phyloP scores from a whole-genome alignment of 805 yeast genomes.

The Saccharomyces paradoxus region DNA sequence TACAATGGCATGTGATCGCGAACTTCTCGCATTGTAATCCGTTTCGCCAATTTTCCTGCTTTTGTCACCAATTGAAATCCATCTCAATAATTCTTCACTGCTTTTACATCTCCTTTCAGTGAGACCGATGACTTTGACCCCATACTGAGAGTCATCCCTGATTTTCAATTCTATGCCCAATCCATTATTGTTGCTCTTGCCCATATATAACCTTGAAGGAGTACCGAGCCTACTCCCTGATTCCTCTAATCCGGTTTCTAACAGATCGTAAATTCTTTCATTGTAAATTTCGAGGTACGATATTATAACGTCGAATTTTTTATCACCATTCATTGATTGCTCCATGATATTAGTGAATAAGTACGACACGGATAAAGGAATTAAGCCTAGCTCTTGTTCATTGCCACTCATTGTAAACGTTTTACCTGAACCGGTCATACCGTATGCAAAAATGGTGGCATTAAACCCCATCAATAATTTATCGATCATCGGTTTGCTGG shows the following conservation, averaged over 20 bases:
- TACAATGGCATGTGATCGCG: conserved; percentile 87
- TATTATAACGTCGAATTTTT: conserved; percentile 42
- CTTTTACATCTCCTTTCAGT: conserved; percentile 49
- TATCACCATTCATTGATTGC: conserved; percentile 12
- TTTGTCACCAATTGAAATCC: conserved; percentile 62
- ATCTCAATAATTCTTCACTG: conserved; percentile 50
- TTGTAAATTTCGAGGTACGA: conserved; percentile 84
- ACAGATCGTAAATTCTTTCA: conserved; percentile 74
- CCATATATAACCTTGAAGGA: conserved; percentile 9
- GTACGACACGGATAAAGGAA: conserved; percentile 51
- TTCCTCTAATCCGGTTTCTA: conserved; percentile 30
- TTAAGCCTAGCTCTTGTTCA: conserved; percentile 56
- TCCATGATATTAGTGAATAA: conserved; percentile 39
- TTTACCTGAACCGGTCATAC: conserved; percentile 92
- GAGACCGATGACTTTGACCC: conserved; percentile 70
- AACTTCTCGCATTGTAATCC: conserved; percentile 78
- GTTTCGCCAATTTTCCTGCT: conserved; percentile 79
- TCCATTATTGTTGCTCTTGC: conserved; percentile 2
- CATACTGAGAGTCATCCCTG: conserved; percentile 65
- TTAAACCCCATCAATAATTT: conserved; percentile 67
- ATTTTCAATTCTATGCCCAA: conserved; percentile 52
- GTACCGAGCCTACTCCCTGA: neutral
- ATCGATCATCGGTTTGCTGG: conserved; percentile 46
- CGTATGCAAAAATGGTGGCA: conserved; percentile 88
- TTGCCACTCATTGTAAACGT: conserved; percentile 81